Base-by-base conservation (phyloP, 805 yeast species). In the Limtongia smithiae region DNA sequence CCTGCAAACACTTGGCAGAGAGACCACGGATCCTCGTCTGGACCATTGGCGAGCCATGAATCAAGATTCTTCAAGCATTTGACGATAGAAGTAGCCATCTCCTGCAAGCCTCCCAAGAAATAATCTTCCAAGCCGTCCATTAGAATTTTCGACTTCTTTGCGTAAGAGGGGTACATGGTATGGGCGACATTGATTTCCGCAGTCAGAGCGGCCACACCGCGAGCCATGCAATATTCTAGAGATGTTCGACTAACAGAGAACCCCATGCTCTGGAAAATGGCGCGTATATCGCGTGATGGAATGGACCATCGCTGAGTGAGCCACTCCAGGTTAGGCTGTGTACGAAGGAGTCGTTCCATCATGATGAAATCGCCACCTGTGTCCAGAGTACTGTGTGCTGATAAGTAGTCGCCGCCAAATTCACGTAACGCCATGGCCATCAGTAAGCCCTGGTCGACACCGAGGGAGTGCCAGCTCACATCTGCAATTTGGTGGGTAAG, bases 381-480 rank as follows among this genome's bases (percentile, higher is more conserved):
- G 57, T 83, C 88, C 14, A 81, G 59, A 39, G 69, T 55, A 11
- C 66, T 54, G 57, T 83, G 88, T 0, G 86, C 85, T 1, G 61
- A 57, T 1, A 68, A 64, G 14, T 61, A 57, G 50, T 75, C 73
- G 0, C 80, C 82, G 47, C 66, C 71, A 59, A 81, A 83, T 50
- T 83, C 88, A 28, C 73, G 63, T 21, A 68, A 69, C 0, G 80
- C 69, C 49, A 82, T 55, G 58, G 73, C 73, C 33, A 70, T 62
- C 32, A 83, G 62, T n/a, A 83, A 59, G 0, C 89, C 88, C 51
- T 78, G 75, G 12, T 71, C 63, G 28, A 78, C 63, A 2, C 77
- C 69, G 4, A 80, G 62, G 0, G 85, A 80, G 62, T 82, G 89
- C 88, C 88, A 82, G 22, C 81, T 71, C 0, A 80, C 74, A 57